These are phyloP conservation scores for Vigna nakashimae DNA, from an alignment of 306 rosid genomes.

Conservation along the genomic window DNA sequence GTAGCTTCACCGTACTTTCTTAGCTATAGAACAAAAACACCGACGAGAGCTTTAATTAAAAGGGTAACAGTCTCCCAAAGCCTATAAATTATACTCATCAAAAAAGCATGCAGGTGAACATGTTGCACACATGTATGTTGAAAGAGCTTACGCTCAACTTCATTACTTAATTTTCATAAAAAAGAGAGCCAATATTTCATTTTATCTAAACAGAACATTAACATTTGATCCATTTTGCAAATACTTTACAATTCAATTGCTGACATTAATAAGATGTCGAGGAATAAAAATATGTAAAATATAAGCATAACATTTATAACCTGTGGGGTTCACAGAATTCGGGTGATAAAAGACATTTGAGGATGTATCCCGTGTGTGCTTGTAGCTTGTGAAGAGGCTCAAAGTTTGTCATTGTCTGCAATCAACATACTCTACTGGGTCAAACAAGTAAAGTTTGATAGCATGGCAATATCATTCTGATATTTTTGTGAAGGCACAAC, in stretches of 20 bases:
- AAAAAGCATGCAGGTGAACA: not conserved
- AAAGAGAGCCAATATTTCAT: not conserved
- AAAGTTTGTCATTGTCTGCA: slow-evolving; percentile 97
- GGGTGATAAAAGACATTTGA: slow-evolving; percentile 94
- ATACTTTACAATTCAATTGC: not conserved
- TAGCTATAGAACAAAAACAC: not conserved
- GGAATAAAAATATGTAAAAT: slow-evolving; percentile 19
- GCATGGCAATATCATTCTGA: not conserved
- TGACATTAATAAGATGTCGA: slow-evolving; percentile 2
- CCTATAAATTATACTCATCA: not conserved
- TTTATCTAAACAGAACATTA: slow-evolving; percentile 2
- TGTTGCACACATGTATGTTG: not conserved
- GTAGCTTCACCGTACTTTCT: not conserved
- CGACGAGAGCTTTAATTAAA: not conserved
- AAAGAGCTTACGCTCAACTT: slow-evolving; percentile 10
- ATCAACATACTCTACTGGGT: slow-evolving; percentile 33
- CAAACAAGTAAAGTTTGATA: slow-evolving; percentile 40
- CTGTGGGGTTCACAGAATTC: slow-evolving; percentile 98
- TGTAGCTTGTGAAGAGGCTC: slow-evolving; percentile 99
- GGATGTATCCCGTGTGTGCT: slow-evolving; percentile 96
- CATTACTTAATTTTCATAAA: not conserved
- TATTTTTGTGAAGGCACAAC: slow-evolving; percentile 53
- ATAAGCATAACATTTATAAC: slow-evolving; percentile 50
- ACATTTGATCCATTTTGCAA: not conserved
- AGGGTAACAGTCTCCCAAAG: not conserved